These are phyloP conservation scores for Gynostemma pentaphyllum DNA, from an alignment of 306 rosid species.

Conservation along the genomic window DNA sequence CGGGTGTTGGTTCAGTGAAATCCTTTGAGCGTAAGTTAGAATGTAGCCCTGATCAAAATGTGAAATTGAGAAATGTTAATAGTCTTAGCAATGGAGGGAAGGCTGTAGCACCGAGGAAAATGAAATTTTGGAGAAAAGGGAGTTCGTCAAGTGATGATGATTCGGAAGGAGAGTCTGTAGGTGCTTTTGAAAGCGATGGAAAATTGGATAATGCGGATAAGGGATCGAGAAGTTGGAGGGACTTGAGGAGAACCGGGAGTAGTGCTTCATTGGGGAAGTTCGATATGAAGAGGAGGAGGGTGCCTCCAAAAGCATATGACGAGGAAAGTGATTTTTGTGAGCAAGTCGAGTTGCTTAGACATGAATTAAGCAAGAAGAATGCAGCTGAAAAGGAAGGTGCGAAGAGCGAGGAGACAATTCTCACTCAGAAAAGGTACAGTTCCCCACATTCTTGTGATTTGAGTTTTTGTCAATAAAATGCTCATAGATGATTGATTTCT, in stretches of 20 bases:
- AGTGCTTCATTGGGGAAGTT: slow-evolving; percentile 67
- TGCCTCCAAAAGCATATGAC: slow-evolving; percentile 24
- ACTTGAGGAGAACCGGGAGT: slow-evolving; percentile 40
- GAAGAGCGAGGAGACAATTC: slow-evolving; percentile 21
- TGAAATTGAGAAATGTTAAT: slow-evolving; percentile 13
- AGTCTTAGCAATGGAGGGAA: slow-evolving; percentile 3
- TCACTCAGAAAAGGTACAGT: slow-evolving; percentile 53
- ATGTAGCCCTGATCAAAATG: slow-evolving; percentile 4
- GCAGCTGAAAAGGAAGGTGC: slow-evolving; percentile 21
- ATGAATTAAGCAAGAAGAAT: slow-evolving; percentile 44
- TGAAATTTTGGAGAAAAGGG: slow-evolving; percentile 27
- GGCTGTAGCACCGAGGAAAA: slow-evolving; percentile 9
- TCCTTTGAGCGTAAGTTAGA: slow-evolving; percentile 14
- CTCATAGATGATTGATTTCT: slow-evolving; percentile 10
- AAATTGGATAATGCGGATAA: background rate
- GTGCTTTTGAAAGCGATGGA: background rate
- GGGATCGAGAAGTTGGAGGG: background rate
- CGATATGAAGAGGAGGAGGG: slow-evolving; percentile 63
- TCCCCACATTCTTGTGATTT: background rate
- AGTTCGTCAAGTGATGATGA: slow-evolving; percentile 32
- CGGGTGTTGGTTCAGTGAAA: slow-evolving; percentile 12
- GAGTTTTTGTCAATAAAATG: background rate
- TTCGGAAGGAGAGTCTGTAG: slow-evolving; percentile 15
- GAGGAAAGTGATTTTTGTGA: slow-evolving; percentile 36
- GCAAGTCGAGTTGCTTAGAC: slow-evolving; percentile 54